A percentile compares a stretch with the other conserved stretches of the same genome.
phyloP scores from a whole-genome alignment of 2,329 filamentous ascomycete species.

The Trichoderma lentiforme region DNA sequence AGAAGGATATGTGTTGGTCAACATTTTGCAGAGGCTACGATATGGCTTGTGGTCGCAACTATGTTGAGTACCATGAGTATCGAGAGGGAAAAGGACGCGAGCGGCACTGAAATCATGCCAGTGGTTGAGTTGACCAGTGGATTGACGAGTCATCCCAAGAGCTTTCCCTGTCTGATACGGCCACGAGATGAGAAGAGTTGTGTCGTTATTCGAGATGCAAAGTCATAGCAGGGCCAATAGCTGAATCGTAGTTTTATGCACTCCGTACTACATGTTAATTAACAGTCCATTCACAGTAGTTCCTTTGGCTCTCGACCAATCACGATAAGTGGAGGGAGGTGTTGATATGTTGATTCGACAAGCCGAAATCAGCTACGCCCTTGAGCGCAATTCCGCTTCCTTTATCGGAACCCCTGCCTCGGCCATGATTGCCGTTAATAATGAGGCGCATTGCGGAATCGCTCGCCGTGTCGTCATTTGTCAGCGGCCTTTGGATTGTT shows the following conservation, averaged over 20 bases:
- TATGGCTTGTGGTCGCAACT: slow-evolving; percentile 41
- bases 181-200: slow-evolving; percentile 24
- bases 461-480: slow-evolving; percentile 9
- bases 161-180: slow-evolving; percentile 26
- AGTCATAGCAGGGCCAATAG: not conserved
- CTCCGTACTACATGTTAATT: not conserved
- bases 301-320: not conserved
- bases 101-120: slow-evolving; percentile 35
- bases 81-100: slow-evolving; percentile 29
- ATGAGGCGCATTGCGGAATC: not conserved
- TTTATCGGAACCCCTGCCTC: not conserved
- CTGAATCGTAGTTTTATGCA: not conserved
- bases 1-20: slow-evolving; percentile 49
- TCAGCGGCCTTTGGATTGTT: not conserved
- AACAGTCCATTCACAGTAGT: not conserved
- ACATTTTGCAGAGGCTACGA: slow-evolving; percentile 45
- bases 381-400: not conserved
- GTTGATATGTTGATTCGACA: not conserved
- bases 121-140: slow-evolving; percentile 27
- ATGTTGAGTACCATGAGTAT: slow-evolving; percentile 40
- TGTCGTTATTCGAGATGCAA: slow-evolving; percentile 9
- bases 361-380: not conserved
- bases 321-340: not conserved
- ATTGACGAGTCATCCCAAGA: slow-evolving; percentile 28
- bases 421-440: not conserved